phyloP scores from a whole-genome alignment of 2,329 filamentous ascomycete genomes.

The Aureobasidium sp. region DNA sequence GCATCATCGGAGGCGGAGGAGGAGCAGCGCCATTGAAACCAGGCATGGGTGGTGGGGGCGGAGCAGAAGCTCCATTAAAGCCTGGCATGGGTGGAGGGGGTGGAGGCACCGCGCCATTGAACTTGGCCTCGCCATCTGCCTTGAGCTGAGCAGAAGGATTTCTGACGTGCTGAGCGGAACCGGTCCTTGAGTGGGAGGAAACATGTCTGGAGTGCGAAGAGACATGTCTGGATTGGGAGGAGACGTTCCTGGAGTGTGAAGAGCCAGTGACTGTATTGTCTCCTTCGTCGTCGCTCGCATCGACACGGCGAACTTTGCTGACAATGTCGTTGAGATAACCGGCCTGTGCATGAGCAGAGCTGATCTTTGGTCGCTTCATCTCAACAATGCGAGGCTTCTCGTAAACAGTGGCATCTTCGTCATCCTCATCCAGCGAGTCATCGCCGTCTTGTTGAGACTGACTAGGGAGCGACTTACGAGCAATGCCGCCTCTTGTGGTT shows the following conservation, averaged over 20 bases:
- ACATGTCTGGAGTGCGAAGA: not conserved
- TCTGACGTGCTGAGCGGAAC: not conserved
- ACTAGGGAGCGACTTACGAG: constrained; percentile 27
- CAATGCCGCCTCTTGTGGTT: constrained; percentile 32
- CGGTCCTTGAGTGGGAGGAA: not conserved
- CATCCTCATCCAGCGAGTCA: constrained; percentile 45
- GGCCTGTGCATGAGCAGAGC: constrained; percentile 35
- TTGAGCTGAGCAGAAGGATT: not conserved
- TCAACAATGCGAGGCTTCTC: constrained; percentile 75
- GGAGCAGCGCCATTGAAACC: constrained; percentile 31
- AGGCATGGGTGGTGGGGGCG: constrained; percentile 40
- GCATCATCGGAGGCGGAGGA: constrained; percentile 37
- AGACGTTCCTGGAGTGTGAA: constrained; percentile 51
- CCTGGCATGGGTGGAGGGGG: constrained; percentile 6
- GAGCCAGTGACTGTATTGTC: constrained; percentile 65
- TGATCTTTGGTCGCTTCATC: constrained; percentile 62
- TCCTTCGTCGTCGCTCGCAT: constrained; percentile 63
- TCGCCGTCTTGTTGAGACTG: constrained; percentile 31
- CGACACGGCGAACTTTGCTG: constrained; percentile 63
- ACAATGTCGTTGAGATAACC: constrained; percentile 50
- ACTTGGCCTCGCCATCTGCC: constrained; percentile 20
- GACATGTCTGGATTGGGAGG: constrained; percentile 34
- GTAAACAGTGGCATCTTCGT: constrained; percentile 56
- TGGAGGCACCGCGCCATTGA: constrained; percentile 28
- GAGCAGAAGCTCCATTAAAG: constrained; percentile 33